Evolutionary conservation across 2,329 filamentous ascomycete species (phyloP).

Genomic region (Corinectria fuckeliana): DNA sequence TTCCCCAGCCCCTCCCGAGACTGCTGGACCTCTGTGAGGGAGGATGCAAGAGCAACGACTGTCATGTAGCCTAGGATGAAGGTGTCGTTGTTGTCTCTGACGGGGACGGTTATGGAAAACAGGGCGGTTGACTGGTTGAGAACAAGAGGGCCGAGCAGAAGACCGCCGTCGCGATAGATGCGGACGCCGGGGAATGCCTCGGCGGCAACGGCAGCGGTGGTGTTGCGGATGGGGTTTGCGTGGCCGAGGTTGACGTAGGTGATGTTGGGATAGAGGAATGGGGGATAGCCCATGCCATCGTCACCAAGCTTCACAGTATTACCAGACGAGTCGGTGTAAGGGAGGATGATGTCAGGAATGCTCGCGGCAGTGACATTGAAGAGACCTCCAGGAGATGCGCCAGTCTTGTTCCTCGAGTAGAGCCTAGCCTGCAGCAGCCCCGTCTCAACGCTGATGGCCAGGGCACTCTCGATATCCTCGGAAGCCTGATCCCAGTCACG

Average conservation of each 20-base stretch:
- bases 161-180: conserved; percentile 58
- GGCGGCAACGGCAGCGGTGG: conserved; percentile 52
- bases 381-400: conserved; percentile 57
- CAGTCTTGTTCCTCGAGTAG: conserved; percentile 72
- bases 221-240: conserved; percentile 49
- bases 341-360: conserved; percentile 62
- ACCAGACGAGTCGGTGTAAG: conserved; percentile 65
- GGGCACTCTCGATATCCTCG: conserved; percentile 73
- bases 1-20: conserved; percentile 73
- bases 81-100: conserved; percentile 66
- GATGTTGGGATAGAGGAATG: conserved; percentile 78
- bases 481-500: conserved; percentile 66
- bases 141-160: conserved; percentile 79
- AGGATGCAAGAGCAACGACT: conserved; percentile 71
- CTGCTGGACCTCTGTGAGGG: conserved; percentile 66
- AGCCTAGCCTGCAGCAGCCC: conserved; percentile 75
- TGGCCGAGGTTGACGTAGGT: conserved; percentile 62
- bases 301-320: conserved; percentile 67
- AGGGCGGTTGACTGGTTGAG: conserved; percentile 78
- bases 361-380: conserved; percentile 67
- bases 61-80: conserved; percentile 86
- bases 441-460: conserved; percentile 64
- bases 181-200: conserved; percentile 57
- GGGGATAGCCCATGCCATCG: conserved; percentile 69
- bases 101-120: conserved; percentile 80